Evolutionary conservation across 2,329 filamentous ascomycete genomes (phyloP), one percentile per base, ranked within the genome.

Genomic region (Aureobasidium sp.): DNA sequence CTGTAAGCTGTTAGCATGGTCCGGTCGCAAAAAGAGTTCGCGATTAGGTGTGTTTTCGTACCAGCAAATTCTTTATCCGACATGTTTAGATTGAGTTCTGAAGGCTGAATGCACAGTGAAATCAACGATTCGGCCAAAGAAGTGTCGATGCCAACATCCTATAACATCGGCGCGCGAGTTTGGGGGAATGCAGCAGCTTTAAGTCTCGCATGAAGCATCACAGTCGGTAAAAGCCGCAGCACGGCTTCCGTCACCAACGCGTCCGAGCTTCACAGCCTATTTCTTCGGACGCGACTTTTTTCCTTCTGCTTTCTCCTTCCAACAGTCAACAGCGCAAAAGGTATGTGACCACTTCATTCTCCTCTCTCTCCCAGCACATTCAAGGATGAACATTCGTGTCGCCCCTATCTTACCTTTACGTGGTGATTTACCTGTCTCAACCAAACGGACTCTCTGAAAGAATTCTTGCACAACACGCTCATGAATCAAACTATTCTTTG

Each of bases 391-490:
- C 76, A 76, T 59, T 63, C 61, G 64, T 84, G 82, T 84, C 82
- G 82, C 82, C 82, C 82, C 82, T 84, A 84, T 84, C 82, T 77
- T 76, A 84, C 80, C 73, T 65, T 76, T 66, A 71, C 68, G 72
- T 84, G 82, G 81, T 83, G 82, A 84, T 77, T 78, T 79, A 82
- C 81, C 79, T 81, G 81, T 84, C 80, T 77, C 73, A 78, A 68
- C 82, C 82, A 84, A 84, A 84, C 79, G 80, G 80, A 84, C 81
- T 74, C 73, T 75, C 81, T 83, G 81, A 83, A 71, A 65, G 67
- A 65, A 60, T 61, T 57, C 43, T 59, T 59, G 55, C 55, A 53
- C 48, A 61, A 57, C 43, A 26, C 41, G 44, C 50, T 52, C 47
- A 62, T 59, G 24, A 17, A 17, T 43, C 34, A 37, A 51, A 2